Evolutionary conservation across 2,329 filamentous ascomycete genomes (phyloP), one percentile per base, ranked within the genome.

Genomic region (Simplicillium aogashimaense): DNA sequence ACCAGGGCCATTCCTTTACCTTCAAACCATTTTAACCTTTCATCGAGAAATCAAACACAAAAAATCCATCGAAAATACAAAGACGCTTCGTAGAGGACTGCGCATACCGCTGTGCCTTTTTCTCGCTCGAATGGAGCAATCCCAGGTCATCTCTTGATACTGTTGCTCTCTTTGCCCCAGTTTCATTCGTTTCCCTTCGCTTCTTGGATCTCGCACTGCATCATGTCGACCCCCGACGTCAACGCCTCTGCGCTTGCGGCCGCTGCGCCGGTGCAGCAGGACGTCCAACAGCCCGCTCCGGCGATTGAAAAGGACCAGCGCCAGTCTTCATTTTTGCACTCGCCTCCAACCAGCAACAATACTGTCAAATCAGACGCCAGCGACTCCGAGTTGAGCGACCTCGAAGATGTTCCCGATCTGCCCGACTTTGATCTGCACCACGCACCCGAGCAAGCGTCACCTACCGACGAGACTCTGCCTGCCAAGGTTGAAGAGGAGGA

Each of bases 371-470:
- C 74, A 45, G 74, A 79, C 51, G 67, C 61, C 38, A 77, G 72
- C 56, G 75, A 81, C 51, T 82, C 78, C 39, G 78, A 83, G 55
- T 64, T 83, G 28, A 81, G 77, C 61, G 78, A 82, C 40, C 66
- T 81, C 39, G 78, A 81, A 46, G 72, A 75, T 37, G 66, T 74
- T 47, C 65, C 64, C 35, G 60, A 67, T 37, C 47, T 64, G 52
- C 39, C 53, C 51, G 6, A 47, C 46, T 32, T 42, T 49, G 20
- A 37, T 38, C 20, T 9, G 6, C 20, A 25, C 20, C 20, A 25
- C 9, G 20, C 20, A 9, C 20, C 20, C 9, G 20, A 5, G 20
- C 20, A 25, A 9, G 20, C 20, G 20, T 25, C 20, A 5, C 6
- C 20, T 9, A 17, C 36, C 43, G 36, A 39, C 35, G 29, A 45